Percentiles rank a stretch among this genome's conserved stretches.
phyloP scores from a whole-genome alignment of 2,329 filamentous ascomycete genomes.

The Aspergillus quadricinctus region DNA sequence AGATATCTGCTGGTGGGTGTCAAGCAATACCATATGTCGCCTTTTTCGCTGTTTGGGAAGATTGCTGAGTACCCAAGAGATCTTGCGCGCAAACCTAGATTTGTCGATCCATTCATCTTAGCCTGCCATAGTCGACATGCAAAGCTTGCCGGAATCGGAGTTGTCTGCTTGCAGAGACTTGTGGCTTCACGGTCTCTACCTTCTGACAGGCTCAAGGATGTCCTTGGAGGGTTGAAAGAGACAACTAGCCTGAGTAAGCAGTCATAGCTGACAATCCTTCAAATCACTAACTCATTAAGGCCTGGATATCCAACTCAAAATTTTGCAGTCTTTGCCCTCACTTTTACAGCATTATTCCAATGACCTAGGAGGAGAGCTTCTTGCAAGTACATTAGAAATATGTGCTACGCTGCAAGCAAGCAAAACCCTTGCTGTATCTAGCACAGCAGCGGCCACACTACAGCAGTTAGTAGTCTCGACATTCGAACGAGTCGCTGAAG shows the following conservation, averaged over 20 bases:
- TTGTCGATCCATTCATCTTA: slow-evolving; percentile 90
- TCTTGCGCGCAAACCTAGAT: slow-evolving; percentile 72
- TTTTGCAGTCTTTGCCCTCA: slow-evolving; percentile 84
- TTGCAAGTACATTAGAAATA: slow-evolving; percentile 80
- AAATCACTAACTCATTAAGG: slow-evolving; percentile 36
- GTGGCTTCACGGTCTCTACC: slow-evolving; percentile 79
- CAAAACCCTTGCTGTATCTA: slow-evolving; percentile 90
- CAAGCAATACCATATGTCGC: not conserved
- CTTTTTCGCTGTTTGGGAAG: slow-evolving; percentile 2
- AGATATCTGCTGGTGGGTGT: slow-evolving; percentile 63
- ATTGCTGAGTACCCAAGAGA: slow-evolving; percentile 53
- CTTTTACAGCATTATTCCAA: slow-evolving; percentile 84
- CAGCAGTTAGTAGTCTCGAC: slow-evolving; percentile 90
- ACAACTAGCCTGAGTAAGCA: slow-evolving; percentile 65
- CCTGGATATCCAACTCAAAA: slow-evolving; percentile 91
- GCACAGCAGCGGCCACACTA: slow-evolving; percentile 91
- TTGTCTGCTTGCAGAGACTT: slow-evolving; percentile 83
- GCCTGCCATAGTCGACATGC: slow-evolving; percentile 86
- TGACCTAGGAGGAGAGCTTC: slow-evolving; percentile 73
- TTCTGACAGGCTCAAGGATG: slow-evolving; percentile 72
- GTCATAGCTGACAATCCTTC: not conserved
- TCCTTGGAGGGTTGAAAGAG: slow-evolving; percentile 82
- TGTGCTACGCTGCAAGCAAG: slow-evolving; percentile 87
- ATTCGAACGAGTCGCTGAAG: slow-evolving; percentile 81
- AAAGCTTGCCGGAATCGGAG: slow-evolving; percentile 82